Evolutionary conservation across 2,329 filamentous ascomycete species (phyloP).

Genomic region (Cordyceps fumosorosea): DNA sequence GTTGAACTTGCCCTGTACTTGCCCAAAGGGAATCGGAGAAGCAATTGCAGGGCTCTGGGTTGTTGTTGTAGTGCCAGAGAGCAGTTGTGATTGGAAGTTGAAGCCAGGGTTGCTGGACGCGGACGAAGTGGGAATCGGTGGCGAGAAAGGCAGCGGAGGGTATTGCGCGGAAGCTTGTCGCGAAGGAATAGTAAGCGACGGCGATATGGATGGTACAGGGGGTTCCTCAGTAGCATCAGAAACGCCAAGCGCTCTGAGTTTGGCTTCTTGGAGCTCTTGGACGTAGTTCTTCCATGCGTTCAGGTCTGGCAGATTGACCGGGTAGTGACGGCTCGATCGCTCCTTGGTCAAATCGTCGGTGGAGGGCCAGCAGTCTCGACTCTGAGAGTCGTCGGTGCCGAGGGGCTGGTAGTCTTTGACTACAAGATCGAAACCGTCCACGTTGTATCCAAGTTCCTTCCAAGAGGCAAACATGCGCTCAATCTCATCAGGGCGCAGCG

Average conservation of each 20-base stretch:
- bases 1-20: constrained; percentile 54
- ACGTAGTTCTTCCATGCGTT: constrained; percentile 72
- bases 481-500: constrained; percentile 50
- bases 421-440: constrained; percentile 60
- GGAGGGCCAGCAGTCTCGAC: constrained; percentile 61
- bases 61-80: constrained; percentile 52
- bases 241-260: constrained; percentile 85
- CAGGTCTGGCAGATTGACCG: constrained; percentile 63
- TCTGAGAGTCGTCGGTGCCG: constrained; percentile 49
- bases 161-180: constrained; percentile 68
- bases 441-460: constrained; percentile 63
- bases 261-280: constrained; percentile 78
- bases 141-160: constrained; percentile 72
- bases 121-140: constrained; percentile 73
- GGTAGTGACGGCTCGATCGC: constrained; percentile 44
- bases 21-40: constrained; percentile 66
- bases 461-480: constrained; percentile 58
- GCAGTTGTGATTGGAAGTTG: constrained; percentile 53
- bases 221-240: constrained; percentile 70
- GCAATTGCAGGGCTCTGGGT: constrained; percentile 57
- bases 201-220: constrained; percentile 57
- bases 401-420: constrained; percentile 34
- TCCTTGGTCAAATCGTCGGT: constrained; percentile 52
- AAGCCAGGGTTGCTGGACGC: constrained; percentile 63
- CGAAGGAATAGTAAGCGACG: constrained; percentile 54